These are phyloP conservation scores for Cystobasidium sp. DNA, from an alignment of 1,284 basidiomycete species.

Conservation along the genomic window DNA sequence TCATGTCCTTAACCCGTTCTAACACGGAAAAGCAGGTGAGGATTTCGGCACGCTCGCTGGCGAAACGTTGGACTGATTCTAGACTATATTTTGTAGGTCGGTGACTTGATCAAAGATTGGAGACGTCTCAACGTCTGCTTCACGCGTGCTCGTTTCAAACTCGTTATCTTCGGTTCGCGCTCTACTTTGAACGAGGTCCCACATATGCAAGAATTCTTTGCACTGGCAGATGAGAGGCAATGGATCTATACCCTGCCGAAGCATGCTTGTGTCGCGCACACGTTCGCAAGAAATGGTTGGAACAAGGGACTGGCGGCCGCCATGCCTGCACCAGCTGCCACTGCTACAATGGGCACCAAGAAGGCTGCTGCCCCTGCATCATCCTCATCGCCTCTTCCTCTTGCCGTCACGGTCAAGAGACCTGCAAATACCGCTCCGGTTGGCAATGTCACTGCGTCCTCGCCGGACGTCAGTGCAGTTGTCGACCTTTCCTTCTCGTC, in stretches of 20 bases:
- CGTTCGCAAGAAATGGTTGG: background rate
- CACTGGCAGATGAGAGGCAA: slow-evolving; percentile 15
- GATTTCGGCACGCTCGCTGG: slow-evolving; percentile 42
- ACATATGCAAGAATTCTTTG: slow-evolving; percentile 60
- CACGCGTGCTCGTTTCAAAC: slow-evolving; percentile 85
- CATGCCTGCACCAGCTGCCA: too few species aligned
- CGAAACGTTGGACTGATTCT: slow-evolving; percentile 39
- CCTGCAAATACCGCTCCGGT: background rate
- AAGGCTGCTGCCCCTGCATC: background rate
- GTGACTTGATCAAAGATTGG: slow-evolving; percentile 93
- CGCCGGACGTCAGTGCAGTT: background rate
- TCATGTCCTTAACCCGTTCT: slow-evolving; percentile 89
- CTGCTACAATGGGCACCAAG: too few species aligned
- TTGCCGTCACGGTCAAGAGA: background rate
- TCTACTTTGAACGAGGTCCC: slow-evolving; percentile 69
- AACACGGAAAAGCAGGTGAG: slow-evolving; percentile 74
- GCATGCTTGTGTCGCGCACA: background rate
- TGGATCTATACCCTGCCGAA: slow-evolving; percentile 35
- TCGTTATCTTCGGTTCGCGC: slow-evolving; percentile 85
- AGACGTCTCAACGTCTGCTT: slow-evolving; percentile 94
- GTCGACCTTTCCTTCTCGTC: background rate
- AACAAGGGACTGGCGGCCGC: too few species aligned
- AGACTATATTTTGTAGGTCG: slow-evolving; percentile 64
- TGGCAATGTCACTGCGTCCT: background rate
- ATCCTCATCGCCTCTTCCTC: background rate